phyloP scores from a whole-genome alignment of 768 basidiomycete genomes.

The Rhizopogon rudus region DNA sequence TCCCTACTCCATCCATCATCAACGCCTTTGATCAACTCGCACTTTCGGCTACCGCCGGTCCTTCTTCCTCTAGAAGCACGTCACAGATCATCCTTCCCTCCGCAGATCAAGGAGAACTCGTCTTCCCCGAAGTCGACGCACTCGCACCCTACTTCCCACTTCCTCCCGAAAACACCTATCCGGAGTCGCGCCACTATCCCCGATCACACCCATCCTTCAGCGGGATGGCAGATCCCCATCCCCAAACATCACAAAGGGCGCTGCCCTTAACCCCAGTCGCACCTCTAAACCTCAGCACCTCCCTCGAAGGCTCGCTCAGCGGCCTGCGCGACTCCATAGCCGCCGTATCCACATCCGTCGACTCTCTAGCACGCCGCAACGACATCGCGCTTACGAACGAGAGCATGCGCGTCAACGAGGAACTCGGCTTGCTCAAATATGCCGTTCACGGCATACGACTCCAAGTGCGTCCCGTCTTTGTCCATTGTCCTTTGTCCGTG shows the following conservation, averaged over 20 bases:
- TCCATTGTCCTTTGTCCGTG: neutral
- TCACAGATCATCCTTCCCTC: constrained; percentile 6
- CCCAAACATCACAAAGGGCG: constrained; percentile 15
- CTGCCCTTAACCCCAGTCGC: constrained; percentile 39
- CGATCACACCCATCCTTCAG: constrained; percentile 12
- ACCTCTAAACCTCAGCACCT: constrained; percentile 57
- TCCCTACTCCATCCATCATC: constrained; percentile 3
- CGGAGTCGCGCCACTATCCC: constrained; percentile 9
- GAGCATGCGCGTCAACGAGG: constrained; percentile 65
- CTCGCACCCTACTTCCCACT: constrained; percentile 18
- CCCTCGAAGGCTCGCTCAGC: constrained; percentile 56
- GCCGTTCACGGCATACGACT: constrained; percentile 73
- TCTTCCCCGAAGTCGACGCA: constrained; percentile 16
- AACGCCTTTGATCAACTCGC: constrained; percentile 5
- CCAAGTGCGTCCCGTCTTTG: constrained; percentile 46
- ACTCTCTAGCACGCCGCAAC: constrained; percentile 54
- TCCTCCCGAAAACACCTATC: constrained; percentile 11
- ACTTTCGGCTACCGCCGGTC: constrained; percentile 10
- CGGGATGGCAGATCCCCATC: constrained; percentile 13
- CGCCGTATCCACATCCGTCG: constrained; percentile 53
- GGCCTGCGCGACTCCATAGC: constrained; percentile 58
- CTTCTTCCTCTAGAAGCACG: constrained; percentile 16
- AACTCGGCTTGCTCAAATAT: constrained; percentile 63
- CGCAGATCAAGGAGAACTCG: constrained; percentile 13
- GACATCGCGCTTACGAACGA: constrained; percentile 71